Conservation (phyloP, 805 yeast species). For the Spathaspora girioi region DNA sequence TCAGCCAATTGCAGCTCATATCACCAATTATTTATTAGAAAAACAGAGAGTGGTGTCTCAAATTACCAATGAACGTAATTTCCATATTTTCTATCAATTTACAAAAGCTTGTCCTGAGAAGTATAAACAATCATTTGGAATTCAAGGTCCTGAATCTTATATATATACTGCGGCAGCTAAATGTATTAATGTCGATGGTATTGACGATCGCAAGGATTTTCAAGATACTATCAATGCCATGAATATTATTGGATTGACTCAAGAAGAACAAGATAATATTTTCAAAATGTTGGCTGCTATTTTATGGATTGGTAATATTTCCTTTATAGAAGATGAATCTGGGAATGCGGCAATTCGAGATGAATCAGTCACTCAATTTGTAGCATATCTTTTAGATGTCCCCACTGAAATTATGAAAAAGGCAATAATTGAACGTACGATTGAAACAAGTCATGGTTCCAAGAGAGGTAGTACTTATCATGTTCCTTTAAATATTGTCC, state of each 20-base stretch:
- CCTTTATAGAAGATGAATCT: constrained; percentile 79
- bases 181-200: constrained; percentile 81
- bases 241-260: constrained; percentile 79
- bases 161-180: constrained; percentile 82
- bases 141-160: constrained; percentile 92
- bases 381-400: constrained; percentile 86
- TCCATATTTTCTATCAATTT: constrained; percentile 95
- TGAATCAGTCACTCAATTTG: constrained; percentile 87
- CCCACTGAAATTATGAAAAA: constrained; percentile 61
- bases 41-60: constrained; percentile 97
- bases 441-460: constrained; percentile 89
- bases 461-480: constrained; percentile 91
- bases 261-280: constrained; percentile 84
- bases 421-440: constrained; percentile 72
- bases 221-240: constrained; percentile 81
- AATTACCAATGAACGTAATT: constrained; percentile 86
- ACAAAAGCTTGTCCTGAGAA: constrained; percentile 85
- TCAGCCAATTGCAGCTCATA: constrained; percentile 93
- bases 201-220: constrained; percentile 80
- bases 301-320: constrained; percentile 91
- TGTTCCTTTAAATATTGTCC: constrained; percentile 86
- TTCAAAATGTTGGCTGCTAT: constrained; percentile 81
- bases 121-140: constrained; percentile 81
- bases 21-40: constrained; percentile 90
- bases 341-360: constrained; percentile 85